Percentiles rank a stretch among this genome's conserved stretches.
phyloP scores from a whole-genome alignment of 176 grass and related monocot species.

The Aegilops tauschii region DNA sequence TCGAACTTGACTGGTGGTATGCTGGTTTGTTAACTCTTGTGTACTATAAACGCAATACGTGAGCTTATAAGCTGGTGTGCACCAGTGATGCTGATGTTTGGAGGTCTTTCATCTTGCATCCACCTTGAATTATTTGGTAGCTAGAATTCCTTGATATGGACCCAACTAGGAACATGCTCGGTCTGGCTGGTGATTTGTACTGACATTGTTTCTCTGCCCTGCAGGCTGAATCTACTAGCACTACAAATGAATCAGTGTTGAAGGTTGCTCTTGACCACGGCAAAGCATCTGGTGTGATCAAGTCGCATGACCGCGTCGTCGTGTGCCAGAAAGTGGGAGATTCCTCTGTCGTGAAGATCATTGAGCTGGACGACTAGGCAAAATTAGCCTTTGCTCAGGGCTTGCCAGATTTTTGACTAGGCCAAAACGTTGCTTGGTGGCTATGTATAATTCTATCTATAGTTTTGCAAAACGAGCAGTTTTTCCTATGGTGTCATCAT shows the following conservation, averaged over 20 bases:
- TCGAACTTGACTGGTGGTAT: background rate
- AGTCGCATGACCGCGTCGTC: constrained; percentile 91
- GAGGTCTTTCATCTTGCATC: background rate
- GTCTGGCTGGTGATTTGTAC: background rate
- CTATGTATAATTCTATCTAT: constrained; percentile 34
- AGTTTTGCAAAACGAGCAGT: constrained; percentile 23
- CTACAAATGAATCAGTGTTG: constrained; percentile 90
- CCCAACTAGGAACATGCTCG: background rate
- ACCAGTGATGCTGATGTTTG: background rate
- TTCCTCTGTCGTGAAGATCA: constrained; percentile 96
- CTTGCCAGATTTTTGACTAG: constrained; percentile 35
- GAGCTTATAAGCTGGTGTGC: background rate
- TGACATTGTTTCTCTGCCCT: background rate
- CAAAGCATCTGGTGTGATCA: constrained; percentile 82
- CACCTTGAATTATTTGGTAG: background rate
- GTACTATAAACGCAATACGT: background rate
- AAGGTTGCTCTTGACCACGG: constrained; percentile 98
- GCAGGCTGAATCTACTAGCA: constrained; percentile 78
- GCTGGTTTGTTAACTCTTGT: background rate
- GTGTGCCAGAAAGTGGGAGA: constrained; percentile 97
- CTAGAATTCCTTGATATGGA: background rate
- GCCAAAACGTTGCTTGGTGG: constrained; percentile 18
- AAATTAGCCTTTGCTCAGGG: background rate
- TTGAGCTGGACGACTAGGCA: constrained; percentile 86
- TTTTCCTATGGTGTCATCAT: constrained; percentile 21